phyloP scores from a whole-genome alignment of 2,329 filamentous ascomycete genomes.

The Scortechinia acanthostroma region DNA sequence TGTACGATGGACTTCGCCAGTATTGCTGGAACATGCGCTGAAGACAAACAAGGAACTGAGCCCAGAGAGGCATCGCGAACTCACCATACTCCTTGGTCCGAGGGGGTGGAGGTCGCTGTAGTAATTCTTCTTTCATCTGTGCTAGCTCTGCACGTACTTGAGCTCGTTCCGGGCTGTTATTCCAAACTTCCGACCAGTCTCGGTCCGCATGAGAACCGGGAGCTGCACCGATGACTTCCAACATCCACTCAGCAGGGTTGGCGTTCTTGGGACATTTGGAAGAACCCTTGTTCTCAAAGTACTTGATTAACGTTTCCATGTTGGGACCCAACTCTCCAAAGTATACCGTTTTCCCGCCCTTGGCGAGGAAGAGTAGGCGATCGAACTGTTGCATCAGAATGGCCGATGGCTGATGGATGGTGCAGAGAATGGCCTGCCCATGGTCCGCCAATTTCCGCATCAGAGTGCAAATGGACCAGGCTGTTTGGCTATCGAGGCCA shows the following conservation, averaged over 20 bases:
- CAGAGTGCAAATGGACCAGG: constrained; percentile 83
- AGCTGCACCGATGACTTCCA: constrained; percentile 53
- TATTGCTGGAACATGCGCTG: constrained; percentile 81
- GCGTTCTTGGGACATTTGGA: constrained; percentile 56
- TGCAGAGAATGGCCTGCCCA: constrained; percentile 90
- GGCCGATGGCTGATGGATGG: constrained; percentile 93
- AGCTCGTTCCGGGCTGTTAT: constrained; percentile 39
- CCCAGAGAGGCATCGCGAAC: constrained; percentile 70
- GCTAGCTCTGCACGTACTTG: constrained; percentile 34
- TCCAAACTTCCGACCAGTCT: constrained; percentile 61
- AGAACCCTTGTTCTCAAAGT: constrained; percentile 71
- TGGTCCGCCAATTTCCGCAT: constrained; percentile 83
- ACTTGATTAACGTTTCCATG: constrained; percentile 59
- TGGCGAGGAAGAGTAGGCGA: constrained; percentile 69
- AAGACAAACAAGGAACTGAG: constrained; percentile 63
- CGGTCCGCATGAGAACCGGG: constrained; percentile 56
- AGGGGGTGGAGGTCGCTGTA: constrained; percentile 5
- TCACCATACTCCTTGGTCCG: constrained; percentile 57
- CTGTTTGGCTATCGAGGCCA: constrained; percentile 86
- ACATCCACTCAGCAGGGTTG: constrained; percentile 81
- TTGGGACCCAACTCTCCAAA: constrained; percentile 73
- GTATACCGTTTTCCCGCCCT: constrained; percentile 73
- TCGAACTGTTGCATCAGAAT: constrained; percentile 92
- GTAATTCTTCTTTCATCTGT: constrained; percentile 4
- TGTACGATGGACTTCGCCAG: constrained; percentile 83